phyloP scores from a whole-genome alignment of 2,329 filamentous ascomycete species.

The Alternaria angustiovoidea region DNA sequence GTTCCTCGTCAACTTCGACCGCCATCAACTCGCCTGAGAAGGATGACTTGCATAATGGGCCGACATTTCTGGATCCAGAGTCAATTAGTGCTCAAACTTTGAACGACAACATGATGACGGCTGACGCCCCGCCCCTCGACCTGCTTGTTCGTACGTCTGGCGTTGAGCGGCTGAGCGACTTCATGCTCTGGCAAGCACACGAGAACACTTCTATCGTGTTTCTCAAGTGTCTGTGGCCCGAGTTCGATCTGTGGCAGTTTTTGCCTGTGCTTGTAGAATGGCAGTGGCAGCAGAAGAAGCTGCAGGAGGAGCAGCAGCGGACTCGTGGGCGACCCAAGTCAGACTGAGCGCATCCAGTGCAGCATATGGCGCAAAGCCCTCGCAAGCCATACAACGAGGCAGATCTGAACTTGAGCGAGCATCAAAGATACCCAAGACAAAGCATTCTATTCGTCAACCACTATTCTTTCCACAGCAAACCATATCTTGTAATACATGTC shows the following conservation, averaged over 20 bases:
- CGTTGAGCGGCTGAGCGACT: conserved; percentile 91
- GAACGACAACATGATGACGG: conserved; percentile 86
- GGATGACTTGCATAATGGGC: conserved; percentile 30
- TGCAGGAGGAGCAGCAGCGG: conserved; percentile 47
- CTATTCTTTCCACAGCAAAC: conserved; percentile 21
- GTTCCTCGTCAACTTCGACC: conserved; percentile 50
- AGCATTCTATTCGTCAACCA: conserved; percentile 31
- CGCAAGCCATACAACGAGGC: conserved; percentile 11
- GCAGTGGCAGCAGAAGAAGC: conserved; percentile 68
- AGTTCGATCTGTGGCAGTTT: conserved; percentile 94
- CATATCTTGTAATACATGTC: conserved; percentile 18
- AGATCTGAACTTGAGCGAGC: conserved; percentile 22
- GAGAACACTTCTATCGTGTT: conserved; percentile 93
- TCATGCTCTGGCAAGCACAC: conserved; percentile 99
- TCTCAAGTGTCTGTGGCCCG: conserved; percentile 90
- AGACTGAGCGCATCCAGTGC: conserved; percentile 26
- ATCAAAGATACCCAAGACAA: conserved; percentile 37
- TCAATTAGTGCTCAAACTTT: conserved; percentile 84
- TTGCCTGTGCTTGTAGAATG: conserved; percentile 92
- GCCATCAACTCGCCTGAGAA: conserved; percentile 48
- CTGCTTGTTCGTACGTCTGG: conserved; percentile 91
- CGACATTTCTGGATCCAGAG: conserved; percentile 75
- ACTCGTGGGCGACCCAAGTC: conserved; percentile 39
- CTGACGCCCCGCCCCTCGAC: conserved; percentile 84
- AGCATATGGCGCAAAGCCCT: conserved; percentile 9